These are phyloP conservation scores for Pseudocercospora fijiensis DNA, from an alignment of 2,329 filamentous ascomycete genomes.

Conservation along the genomic window DNA sequence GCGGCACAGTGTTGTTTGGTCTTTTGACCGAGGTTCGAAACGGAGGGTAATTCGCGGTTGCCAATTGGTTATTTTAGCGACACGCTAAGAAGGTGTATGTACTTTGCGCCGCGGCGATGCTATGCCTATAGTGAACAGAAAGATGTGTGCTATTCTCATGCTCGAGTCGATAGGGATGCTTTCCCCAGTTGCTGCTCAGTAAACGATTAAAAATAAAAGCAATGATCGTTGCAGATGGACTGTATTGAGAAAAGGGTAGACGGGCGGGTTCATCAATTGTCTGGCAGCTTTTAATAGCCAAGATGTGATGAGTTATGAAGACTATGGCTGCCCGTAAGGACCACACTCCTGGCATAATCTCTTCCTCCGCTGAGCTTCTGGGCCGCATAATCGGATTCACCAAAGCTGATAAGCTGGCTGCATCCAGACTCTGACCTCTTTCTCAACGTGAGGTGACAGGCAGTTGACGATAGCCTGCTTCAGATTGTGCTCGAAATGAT, in stretches of 20 bases:
- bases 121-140: background rate
- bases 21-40: background rate
- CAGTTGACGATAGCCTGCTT: background rate
- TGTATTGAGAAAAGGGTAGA: background rate
- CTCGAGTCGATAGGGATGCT: background rate
- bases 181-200: background rate
- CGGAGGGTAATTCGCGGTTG: background rate
- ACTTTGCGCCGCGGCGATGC: background rate
- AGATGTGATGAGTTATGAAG: background rate
- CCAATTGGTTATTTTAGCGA: constrained; percentile 2
- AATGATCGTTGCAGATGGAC: background rate
- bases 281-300: background rate
- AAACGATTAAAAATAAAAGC: background rate
- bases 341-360: background rate
- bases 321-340: background rate
- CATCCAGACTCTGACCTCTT: background rate
- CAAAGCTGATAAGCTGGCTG: background rate
- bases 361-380: background rate
- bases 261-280: background rate
- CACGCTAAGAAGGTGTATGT: background rate
- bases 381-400: background rate
- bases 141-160: background rate
- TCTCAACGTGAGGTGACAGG: background rate
- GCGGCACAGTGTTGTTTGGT: background rate
- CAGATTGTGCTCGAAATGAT: background rate